Conservation (phyloP, 1,139 yeast genomes). For the Pneumocystis sp. region DNA sequence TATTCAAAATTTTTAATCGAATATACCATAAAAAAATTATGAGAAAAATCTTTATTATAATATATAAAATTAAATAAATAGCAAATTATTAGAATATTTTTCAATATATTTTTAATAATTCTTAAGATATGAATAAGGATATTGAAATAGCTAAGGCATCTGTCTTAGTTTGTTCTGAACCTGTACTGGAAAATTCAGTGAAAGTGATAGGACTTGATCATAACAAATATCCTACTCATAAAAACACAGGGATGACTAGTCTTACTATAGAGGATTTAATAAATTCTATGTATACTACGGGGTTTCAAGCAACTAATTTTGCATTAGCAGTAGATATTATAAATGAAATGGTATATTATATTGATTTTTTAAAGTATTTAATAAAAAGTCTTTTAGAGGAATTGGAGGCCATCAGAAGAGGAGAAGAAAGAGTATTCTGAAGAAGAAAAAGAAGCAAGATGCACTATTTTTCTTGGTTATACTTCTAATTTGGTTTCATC, state of each 20-base stretch:
- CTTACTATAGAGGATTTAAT: conserved; percentile 41
- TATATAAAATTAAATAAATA: too few relatives aligned
- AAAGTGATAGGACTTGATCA: conserved; percentile 82
- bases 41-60: too few relatives aligned
- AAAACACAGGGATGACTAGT: conserved; percentile 56
- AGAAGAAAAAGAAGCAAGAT: conserved; percentile 28
- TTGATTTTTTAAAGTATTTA: neutral
- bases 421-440: conserved; percentile 31
- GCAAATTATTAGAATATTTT: too few relatives aligned
- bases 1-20: neutral
- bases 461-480: conserved; percentile 88
- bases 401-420: conserved; percentile 37
- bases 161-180: conserved; percentile 70
- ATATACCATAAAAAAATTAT: too few relatives aligned
- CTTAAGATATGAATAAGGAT: neutral
- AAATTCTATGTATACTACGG: conserved; percentile 79
- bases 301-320: conserved; percentile 88
- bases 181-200: conserved; percentile 65
- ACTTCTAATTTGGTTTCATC: conserved; percentile 94
- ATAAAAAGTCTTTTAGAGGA: neutral
- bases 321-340: conserved; percentile 83
- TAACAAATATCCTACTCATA: conserved; percentile 31
- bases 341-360: conserved; percentile 47
- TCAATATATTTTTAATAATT: too few relatives aligned
- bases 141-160: conserved; percentile 51